These are phyloP conservation scores for Phytophthora capsici DNA, from an alignment of 352 stramenopile species.

Conservation along the genomic window DNA sequence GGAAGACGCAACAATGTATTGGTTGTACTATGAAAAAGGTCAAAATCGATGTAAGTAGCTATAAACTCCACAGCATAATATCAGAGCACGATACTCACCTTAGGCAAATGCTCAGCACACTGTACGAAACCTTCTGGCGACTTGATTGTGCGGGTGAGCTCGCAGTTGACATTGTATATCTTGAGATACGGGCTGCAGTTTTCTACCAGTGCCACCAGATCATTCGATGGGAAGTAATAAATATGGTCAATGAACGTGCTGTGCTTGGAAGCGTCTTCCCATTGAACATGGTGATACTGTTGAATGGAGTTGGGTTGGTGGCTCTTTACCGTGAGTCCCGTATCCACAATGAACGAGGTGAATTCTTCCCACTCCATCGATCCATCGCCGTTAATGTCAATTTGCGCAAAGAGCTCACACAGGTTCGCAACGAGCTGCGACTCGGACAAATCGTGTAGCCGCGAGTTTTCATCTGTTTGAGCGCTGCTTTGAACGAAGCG, in stretches of 20 bases:
- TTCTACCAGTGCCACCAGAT: slow-evolving; percentile 78
- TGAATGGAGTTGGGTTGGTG: slow-evolving; percentile 90
- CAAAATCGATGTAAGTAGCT: not conserved
- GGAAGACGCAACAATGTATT: slow-evolving; percentile 82
- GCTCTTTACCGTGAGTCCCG: slow-evolving; percentile 78
- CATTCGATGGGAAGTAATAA: slow-evolving; percentile 82
- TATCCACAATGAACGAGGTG: slow-evolving; percentile 92
- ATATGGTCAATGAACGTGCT: slow-evolving; percentile 86
- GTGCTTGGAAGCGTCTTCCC: slow-evolving; percentile 89
- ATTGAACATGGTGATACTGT: slow-evolving; percentile 77
- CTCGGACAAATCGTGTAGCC: slow-evolving; percentile 70
- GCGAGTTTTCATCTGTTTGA: slow-evolving; percentile 65
- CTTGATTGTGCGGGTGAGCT: slow-evolving; percentile 66
- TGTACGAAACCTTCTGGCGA: slow-evolving; percentile 79
- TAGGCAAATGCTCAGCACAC: slow-evolving; percentile 77
- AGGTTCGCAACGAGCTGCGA: slow-evolving; percentile 85
- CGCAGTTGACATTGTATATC: slow-evolving; percentile 84
- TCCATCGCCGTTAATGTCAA: slow-evolving; percentile 92
- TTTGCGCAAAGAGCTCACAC: slow-evolving; percentile 91
- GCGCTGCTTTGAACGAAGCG: slow-evolving; percentile 69
- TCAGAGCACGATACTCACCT: slow-evolving; percentile 27
- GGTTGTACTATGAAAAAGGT: slow-evolving; percentile 44
- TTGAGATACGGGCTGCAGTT: slow-evolving; percentile 79
- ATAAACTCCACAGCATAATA: not conserved
- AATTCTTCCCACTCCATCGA: slow-evolving; percentile 95